Base-by-base conservation (phyloP, 306 rosid species). In the barrel medic (Medicago truncatula) region DNA sequence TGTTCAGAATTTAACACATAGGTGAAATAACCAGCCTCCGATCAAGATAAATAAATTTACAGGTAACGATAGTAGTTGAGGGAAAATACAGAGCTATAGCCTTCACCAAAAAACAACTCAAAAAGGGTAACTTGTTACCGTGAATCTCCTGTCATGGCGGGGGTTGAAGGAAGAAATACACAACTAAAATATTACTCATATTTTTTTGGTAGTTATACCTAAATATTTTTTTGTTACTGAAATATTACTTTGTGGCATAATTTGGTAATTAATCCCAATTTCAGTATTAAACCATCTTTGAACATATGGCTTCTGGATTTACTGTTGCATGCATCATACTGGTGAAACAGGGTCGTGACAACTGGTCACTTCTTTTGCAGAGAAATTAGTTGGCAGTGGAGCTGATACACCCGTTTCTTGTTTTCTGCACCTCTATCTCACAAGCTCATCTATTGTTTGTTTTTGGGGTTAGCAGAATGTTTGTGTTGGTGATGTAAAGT, bases 301-400 rank as follows among this genome's bases (percentile, higher is more conserved):
- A 62, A 4, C 44, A 15, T 20, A 39, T 39, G 49, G 17, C 47
- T 39, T 64, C 0, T 16, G 70, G 50, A 9, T 39, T 62, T 64
- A 39, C 28, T 64, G 43, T 20, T 14, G 41, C 36, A 50, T 39
- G 61, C 46, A 46, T 74, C 31, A 12, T 13, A 39, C 16, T 83
- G 39, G 49, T 65, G 28, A 25, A 25, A 25, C 28, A 25, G 28
- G 28, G 28, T 25, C 28, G 28, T 25, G 28, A 25, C 28, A 25
- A 39, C 16, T 83, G 39, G 49, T 65, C 9, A 56, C 56, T 25
- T 66, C 38, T 69, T 38, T 77, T 43, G 36, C 17, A 8, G 20
- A 23, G 25, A 67, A 69, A 49, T 74, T 61, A 31, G 39, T 34
- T 57, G 76, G 70, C 44, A 64, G 13, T 66, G 76, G 71, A 20